Conservation (phyloP, 1,284 basidiomycete species). For the Gymnopus androsaceus region DNA sequence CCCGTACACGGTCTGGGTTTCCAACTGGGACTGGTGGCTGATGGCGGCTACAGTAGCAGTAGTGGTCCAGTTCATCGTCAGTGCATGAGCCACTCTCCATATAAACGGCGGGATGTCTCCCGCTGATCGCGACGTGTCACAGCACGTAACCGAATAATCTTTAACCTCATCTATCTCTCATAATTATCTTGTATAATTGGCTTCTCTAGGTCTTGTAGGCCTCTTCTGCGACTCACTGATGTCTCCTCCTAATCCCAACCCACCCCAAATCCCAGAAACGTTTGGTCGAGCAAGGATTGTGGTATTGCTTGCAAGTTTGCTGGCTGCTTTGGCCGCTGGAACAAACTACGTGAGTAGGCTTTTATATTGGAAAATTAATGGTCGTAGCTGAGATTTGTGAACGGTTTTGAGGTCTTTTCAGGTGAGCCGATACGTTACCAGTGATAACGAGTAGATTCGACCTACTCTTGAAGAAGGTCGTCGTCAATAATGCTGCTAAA, state of each 20-base stretch:
- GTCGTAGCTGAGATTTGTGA: not conserved
- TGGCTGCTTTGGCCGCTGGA: slow-evolving; percentile 57
- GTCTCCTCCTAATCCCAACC: not conserved
- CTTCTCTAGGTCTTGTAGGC: not conserved
- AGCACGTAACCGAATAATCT: too few species aligned
- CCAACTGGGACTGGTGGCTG: too few species aligned
- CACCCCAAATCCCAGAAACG: slow-evolving; percentile 5
- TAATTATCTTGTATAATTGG: too few species aligned
- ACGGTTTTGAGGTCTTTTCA: slow-evolving; percentile 38
- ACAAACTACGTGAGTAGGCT: slow-evolving; percentile 63
- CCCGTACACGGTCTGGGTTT: too few species aligned
- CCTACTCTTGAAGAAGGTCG: slow-evolving; percentile 3
- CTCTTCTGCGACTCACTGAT: not conserved
- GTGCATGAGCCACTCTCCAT: too few species aligned
- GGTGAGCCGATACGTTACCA: too few species aligned
- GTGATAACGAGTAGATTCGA: not conserved
- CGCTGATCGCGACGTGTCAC: too few species aligned
- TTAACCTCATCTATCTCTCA: too few species aligned
- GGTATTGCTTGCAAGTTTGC: slow-evolving; percentile 45
- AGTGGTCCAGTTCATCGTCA: slow-evolving; percentile 45
- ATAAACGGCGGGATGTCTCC: too few species aligned
- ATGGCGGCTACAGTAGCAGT: too few species aligned
- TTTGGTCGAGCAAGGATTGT: slow-evolving; percentile 31
- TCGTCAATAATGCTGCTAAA: slow-evolving; percentile 9
- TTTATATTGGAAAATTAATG: too few species aligned